Evolutionary conservation across 2,329 filamentous ascomycete genomes (phyloP).

Genomic region (Talaromyces rugulosus): DNA sequence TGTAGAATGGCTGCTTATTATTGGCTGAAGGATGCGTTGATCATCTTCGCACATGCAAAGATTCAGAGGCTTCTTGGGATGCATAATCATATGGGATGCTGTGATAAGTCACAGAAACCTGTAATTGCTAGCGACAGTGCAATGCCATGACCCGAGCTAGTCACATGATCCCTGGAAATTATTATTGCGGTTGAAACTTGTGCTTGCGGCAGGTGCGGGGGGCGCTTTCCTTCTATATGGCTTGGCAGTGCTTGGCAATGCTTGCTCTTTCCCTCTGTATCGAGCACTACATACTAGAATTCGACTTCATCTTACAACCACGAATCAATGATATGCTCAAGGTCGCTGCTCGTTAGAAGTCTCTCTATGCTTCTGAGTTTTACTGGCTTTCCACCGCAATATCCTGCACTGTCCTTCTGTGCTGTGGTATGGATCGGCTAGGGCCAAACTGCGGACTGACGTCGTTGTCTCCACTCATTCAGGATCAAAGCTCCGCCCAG

Average conservation of each 20-base stretch:
- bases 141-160: background rate
- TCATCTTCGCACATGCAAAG: background rate
- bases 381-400: background rate
- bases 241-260: background rate
- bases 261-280: background rate
- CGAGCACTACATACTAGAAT: background rate
- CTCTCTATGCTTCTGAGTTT: background rate
- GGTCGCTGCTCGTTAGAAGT: background rate
- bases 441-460: background rate
- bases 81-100: background rate
- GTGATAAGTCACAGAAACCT: background rate
- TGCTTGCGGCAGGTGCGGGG: background rate
- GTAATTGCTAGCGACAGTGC: too few species aligned
- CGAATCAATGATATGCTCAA: background rate
- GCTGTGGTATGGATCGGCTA: background rate
- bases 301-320: background rate
- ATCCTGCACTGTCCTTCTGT: background rate
- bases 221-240: background rate
- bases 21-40: background rate
- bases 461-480: background rate
- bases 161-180: background rate
- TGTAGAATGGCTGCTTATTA: background rate
- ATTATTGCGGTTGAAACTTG: background rate
- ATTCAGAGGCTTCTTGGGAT: too few species aligned
- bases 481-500: background rate